phyloP scores from a whole-genome alignment of 2,329 filamentous ascomycete species.

The Apiospora hydei region DNA sequence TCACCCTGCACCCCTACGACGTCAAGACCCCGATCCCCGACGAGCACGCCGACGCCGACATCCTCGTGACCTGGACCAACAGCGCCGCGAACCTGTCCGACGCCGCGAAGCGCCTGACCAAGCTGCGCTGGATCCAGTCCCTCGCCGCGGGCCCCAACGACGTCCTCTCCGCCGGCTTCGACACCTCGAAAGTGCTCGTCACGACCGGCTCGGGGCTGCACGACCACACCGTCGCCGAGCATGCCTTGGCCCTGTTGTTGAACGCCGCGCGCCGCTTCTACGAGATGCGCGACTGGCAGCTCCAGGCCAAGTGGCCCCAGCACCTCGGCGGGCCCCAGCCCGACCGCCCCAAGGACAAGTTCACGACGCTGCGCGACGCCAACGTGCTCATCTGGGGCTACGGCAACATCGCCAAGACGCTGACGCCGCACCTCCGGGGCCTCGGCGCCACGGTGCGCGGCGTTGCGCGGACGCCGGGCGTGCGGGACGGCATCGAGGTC shows the following conservation, averaged over 20 bases:
- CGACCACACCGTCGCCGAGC: slow-evolving; percentile 71
- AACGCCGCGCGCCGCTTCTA: slow-evolving; percentile 63
- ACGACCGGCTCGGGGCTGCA: slow-evolving; percentile 70
- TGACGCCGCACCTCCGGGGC: slow-evolving; percentile 60
- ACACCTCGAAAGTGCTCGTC: slow-evolving; percentile 53
- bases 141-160: slow-evolving; percentile 72
- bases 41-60: slow-evolving; percentile 64
- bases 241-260: slow-evolving; percentile 65
- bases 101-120: slow-evolving; percentile 60
- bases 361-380: slow-evolving; percentile 67
- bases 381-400: slow-evolving; percentile 69
- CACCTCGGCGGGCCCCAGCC: slow-evolving; percentile 69
- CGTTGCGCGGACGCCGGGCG: slow-evolving; percentile 62
- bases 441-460: slow-evolving; percentile 67
- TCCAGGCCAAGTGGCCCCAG: slow-evolving; percentile 62
- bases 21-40: slow-evolving; percentile 63
- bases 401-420: slow-evolving; percentile 70
- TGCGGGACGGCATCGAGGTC: slow-evolving; percentile 66
- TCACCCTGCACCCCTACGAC: slow-evolving; percentile 66
- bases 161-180: slow-evolving; percentile 67
- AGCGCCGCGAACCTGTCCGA: slow-evolving; percentile 63
- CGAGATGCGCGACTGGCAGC: slow-evolving; percentile 69
- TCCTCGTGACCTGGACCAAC: slow-evolving; percentile 70
- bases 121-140: slow-evolving; percentile 71
- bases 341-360: slow-evolving; percentile 61